A percentile compares a stretch with the other conserved stretches of the same genome.
phyloP scores from a whole-genome alignment of 495 filamentous ascomycete genomes.

The Aspergillus ostianus region DNA sequence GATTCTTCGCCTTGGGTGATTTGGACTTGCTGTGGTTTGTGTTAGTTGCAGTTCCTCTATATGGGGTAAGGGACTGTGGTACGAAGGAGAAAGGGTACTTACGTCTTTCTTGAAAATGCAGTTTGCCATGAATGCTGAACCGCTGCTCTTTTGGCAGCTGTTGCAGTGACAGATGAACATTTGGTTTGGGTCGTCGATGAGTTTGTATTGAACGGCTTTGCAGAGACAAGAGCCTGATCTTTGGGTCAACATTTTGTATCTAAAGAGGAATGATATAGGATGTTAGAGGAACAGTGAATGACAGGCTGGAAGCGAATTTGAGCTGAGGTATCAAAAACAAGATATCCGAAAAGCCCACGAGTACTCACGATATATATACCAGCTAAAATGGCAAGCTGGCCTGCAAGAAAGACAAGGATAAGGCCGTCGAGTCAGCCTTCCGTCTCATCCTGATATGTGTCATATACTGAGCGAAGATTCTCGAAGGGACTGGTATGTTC shows the following conservation, averaged over 20 bases:
- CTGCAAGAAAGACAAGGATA: too few species aligned
- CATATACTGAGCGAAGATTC: too few species aligned
- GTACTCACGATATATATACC: too few species aligned
- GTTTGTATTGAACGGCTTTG: conserved; percentile 9
- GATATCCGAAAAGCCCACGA: too few species aligned
- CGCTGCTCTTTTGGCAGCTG: conserved; percentile 15
- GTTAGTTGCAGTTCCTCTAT: background rate
- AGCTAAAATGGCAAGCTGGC: too few species aligned
- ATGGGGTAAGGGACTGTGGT: background rate
- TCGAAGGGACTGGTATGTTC: too few species aligned
- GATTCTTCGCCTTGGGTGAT: conserved; percentile 8
- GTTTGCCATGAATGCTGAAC: conserved; percentile 13
- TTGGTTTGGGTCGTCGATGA: conserved; percentile 2
- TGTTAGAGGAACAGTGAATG: background rate
- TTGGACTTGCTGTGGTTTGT: conserved; percentile 6
- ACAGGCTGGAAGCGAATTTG: too few species aligned
- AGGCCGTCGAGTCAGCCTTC: too few species aligned
- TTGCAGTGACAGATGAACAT: conserved; percentile 16
- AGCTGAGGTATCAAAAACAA: too few species aligned
- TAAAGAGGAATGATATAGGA: too few species aligned
- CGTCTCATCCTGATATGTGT: too few species aligned
- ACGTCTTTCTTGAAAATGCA: conserved; percentile 11
- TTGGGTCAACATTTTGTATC: background rate
- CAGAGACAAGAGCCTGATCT: conserved; percentile 12
- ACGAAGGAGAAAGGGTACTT: background rate